These are phyloP conservation scores for Coemansia sp. DNA, from an alignment of 192 early-diverging fungal species.

Conservation along the genomic window DNA sequence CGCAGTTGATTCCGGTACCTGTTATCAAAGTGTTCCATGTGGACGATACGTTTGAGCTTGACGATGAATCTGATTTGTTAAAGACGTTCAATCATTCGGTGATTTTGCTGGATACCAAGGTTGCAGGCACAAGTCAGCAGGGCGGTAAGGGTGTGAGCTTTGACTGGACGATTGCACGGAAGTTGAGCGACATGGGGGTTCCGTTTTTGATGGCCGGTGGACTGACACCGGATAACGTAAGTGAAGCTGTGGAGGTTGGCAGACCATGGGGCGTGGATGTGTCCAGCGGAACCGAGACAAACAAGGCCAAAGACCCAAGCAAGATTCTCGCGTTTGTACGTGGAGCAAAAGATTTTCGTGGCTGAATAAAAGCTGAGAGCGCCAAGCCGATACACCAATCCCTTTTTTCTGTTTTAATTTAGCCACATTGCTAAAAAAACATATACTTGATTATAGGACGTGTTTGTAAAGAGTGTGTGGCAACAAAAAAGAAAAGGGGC, in stretches of 20 bases:
- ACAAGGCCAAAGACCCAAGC: conserved; percentile 72
- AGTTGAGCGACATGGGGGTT: conserved; percentile 57
- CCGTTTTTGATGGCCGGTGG: conserved; percentile 92
- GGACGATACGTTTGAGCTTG: conserved; percentile 56
- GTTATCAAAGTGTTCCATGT: conserved; percentile 91
- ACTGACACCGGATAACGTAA: conserved; percentile 79
- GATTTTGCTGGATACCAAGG: conserved; percentile 66
- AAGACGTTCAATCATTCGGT: conserved; percentile 27
- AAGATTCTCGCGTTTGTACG: conserved; percentile 76
- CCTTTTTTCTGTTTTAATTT: background rate
- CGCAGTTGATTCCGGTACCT: conserved; percentile 71
- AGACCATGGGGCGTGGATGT: conserved; percentile 90
- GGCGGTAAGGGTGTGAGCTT: conserved; percentile 81
- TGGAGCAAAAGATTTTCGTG: conserved; percentile 31
- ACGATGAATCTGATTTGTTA: conserved; percentile 11
- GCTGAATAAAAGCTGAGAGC: background rate
- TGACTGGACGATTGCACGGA: conserved; percentile 80
- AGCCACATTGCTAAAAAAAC: background rate
- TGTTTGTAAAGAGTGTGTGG: background rate
- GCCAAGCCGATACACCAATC: background rate
- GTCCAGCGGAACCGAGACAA: conserved; percentile 86
- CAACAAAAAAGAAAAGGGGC: no score
- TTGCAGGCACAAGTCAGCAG: conserved; percentile 57
- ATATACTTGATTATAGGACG: background rate
- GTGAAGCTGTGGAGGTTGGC: conserved; percentile 64